Evolutionary conservation across 1,139 yeast genomes (phyloP), one percentile per base, ranked within the genome.

Genomic region (Scheffersomyces quercinus): DNA sequence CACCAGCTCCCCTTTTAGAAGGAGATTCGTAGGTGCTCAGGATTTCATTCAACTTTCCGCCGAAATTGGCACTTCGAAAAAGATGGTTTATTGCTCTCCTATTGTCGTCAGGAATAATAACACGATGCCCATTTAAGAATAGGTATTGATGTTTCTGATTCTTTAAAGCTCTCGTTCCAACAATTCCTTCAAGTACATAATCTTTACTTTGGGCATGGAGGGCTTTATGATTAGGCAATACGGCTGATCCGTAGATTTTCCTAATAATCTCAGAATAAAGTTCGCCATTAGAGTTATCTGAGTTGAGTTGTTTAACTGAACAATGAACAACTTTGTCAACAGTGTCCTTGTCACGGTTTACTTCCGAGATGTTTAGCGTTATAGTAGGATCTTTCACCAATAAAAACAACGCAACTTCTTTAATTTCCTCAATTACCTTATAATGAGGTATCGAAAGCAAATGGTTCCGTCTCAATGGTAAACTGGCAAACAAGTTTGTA

Each of bases 401-500:
- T 20, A 20, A 5, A 20, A 7, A 20, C 26, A 20, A 5, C 26
- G 26, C 26, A 20, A 20, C 26, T 20, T 6, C 26, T 20, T 20
- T 20, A 6, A 20, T 20, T 6, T 20, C 8, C 8, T 20, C 26
- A 5, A 20, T 20, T 20, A 20, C 26, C 26, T 20, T 20, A 20
- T 20, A 20, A 20, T 2, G 26, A 20, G 26, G 26, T 20, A 20
- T 20, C 7, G 26, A 1, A 20, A 20, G 26, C 8, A 20, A 20
- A 8, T 7, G 26, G 26, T 6, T 20, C 26, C 26, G 26, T 20
- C 26, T 20, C 26, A 20, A 20, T 0, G 91, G 90, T 2, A 80
- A 41, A 33, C 67, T 70, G 14, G 68, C 62, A 56, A 85, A 85
- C 14, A 87, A 44, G 44, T 79, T 75, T 4, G 65, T 54, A 0